Evolutionary conservation across 1,139 yeast genomes (phyloP).

Genomic region (Pichia sp.): DNA sequence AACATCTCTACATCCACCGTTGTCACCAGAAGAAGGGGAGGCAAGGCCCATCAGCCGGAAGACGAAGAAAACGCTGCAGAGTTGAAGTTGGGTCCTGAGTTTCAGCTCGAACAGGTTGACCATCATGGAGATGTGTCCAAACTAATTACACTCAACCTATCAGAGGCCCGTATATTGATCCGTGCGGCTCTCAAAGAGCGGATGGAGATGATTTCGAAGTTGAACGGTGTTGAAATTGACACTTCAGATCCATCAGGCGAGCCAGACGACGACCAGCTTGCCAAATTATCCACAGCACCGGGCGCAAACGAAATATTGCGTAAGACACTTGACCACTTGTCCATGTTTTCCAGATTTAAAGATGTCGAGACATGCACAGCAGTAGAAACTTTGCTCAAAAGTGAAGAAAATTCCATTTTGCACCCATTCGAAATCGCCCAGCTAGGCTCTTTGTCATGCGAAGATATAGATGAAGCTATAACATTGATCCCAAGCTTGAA

Average conservation of each 20-base stretch:
- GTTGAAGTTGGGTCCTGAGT: slow-evolving; percentile 87
- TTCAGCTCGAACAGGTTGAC: slow-evolving; percentile 72
- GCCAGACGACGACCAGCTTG: slow-evolving; percentile 58
- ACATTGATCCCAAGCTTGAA: slow-evolving; percentile 85
- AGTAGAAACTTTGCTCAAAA: slow-evolving; percentile 78
- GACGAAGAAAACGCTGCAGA: slow-evolving; percentile 90
- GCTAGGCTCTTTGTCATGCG: slow-evolving; percentile 88
- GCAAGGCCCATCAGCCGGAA: slow-evolving; percentile 54
- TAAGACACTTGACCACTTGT: slow-evolving; percentile 83
- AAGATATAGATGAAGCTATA: slow-evolving; percentile 96
- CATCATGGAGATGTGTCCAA: slow-evolving; percentile 76
- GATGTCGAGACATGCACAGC: slow-evolving; percentile 92
- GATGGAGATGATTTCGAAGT: slow-evolving; percentile 40
- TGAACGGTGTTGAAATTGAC: slow-evolving; percentile 34
- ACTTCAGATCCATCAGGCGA: slow-evolving; percentile 44
- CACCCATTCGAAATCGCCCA: slow-evolving; percentile 98
- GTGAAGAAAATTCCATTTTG: slow-evolving; percentile 57
- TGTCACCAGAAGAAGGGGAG: slow-evolving; percentile 73
- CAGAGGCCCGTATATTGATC: slow-evolving; percentile 84
- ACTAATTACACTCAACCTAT: slow-evolving; percentile 76
- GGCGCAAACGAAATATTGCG: slow-evolving; percentile 68
- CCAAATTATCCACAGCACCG: slow-evolving; percentile 63
- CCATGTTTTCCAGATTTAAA: slow-evolving; percentile 83
- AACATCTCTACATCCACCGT: slow-evolving; percentile 86
- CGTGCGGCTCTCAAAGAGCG: slow-evolving; percentile 88